Evolutionary conservation across 441 rosid species (phyloP).

Genomic region (Gossypium gossypioides): DNA sequence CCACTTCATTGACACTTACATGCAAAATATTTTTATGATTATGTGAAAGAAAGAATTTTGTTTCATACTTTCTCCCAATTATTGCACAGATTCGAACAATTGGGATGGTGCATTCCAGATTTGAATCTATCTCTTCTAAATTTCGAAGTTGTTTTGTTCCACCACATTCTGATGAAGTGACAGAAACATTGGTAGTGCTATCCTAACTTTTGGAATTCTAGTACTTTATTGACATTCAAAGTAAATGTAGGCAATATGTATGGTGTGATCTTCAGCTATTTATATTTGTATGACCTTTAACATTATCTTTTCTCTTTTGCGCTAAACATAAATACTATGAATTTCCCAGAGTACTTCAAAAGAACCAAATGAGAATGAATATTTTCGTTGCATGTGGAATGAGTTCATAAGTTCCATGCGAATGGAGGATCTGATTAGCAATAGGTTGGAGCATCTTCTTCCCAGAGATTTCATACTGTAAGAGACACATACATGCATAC

Average conservation of each 20-base stretch:
- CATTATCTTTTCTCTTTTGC: slow-evolving; percentile 4
- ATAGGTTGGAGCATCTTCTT: slow-evolving; percentile 47
- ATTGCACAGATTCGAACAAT: slow-evolving; percentile 72
- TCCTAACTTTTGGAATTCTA: slow-evolving; percentile 5
- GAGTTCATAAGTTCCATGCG: slow-evolving; percentile 78
- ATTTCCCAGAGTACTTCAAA: slow-evolving; percentile 40
- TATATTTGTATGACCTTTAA: not conserved
- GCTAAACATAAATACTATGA: slow-evolving; percentile 8
- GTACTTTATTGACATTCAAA: not conserved
- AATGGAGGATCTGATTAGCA: slow-evolving; percentile 76
- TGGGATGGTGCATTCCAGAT: slow-evolving; percentile 90
- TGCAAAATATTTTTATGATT: not conserved
- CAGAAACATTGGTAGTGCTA: slow-evolving; percentile 29
- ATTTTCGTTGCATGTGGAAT: slow-evolving; percentile 84
- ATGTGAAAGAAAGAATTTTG: not conserved
- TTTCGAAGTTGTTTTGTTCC: slow-evolving; percentile 58
- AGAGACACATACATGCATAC: not conserved
- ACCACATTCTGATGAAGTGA: slow-evolving; percentile 21
- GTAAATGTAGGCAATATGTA: not conserved
- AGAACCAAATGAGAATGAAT: slow-evolving; percentile 40
- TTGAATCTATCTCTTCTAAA: slow-evolving; percentile 53
- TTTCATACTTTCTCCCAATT: not conserved
- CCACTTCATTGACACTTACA: not conserved
- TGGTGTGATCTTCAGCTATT: not conserved
- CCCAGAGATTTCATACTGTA: not conserved